phyloP scores from a whole-genome alignment of 2,329 filamentous ascomycete genomes.

The Trichoderma breve region DNA sequence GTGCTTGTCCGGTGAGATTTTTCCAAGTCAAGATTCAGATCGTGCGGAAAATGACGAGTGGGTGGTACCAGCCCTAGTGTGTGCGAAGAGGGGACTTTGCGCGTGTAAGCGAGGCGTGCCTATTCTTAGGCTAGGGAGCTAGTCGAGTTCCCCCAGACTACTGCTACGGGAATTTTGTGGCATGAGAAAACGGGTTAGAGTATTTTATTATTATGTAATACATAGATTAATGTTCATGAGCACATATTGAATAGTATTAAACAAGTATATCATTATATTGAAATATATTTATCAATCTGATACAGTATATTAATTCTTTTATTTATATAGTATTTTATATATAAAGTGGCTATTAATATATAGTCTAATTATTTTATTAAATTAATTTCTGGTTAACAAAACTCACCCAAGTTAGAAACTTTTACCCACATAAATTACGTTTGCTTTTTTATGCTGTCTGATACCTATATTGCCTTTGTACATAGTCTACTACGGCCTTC shows the following conservation, averaged over 20 bases:
- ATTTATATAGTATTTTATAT: too few relatives aligned
- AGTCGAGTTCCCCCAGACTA: background rate
- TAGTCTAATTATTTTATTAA: background rate
- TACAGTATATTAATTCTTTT: too few relatives aligned
- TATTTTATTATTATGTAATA: background rate
- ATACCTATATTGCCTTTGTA: too few relatives aligned
- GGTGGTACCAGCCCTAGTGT: slow-evolving; percentile 17
- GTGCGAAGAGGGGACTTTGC: slow-evolving; percentile 8
- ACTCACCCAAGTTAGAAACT: background rate
- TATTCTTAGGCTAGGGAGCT: background rate
- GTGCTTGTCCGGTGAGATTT: slow-evolving; percentile 13
- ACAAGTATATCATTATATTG: background rate
- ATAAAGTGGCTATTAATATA: background rate
- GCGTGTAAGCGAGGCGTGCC: slow-evolving; percentile 8
- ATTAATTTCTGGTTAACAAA: background rate
- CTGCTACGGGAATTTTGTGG: background rate
- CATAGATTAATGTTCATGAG: background rate
- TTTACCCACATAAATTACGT: background rate
- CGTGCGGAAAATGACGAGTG: slow-evolving; percentile 15
- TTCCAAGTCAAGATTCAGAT: slow-evolving; percentile 15
- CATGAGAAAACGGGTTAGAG: background rate
- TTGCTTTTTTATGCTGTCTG: background rate
- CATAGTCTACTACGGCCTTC: background rate
- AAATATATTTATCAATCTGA: background rate
- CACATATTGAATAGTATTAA: background rate